Evolutionary conservation across 305 asterid genomes (phyloP).

Genomic region (Ruellia speciosa): DNA sequence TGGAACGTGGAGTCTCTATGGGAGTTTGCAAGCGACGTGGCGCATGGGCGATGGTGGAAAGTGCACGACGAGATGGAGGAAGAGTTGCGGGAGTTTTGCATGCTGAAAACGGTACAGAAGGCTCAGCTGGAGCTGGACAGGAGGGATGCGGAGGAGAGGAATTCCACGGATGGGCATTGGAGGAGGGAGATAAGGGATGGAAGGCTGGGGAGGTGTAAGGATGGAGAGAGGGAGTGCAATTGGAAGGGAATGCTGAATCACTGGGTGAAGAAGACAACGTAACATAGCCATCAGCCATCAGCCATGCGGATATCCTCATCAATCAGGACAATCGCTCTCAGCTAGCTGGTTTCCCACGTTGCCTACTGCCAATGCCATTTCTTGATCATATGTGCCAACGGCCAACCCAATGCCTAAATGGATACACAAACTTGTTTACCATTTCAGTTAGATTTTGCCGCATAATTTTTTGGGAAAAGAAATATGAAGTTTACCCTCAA

Average conservation of each 20-base stretch:
- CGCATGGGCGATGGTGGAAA: conserved; percentile 61
- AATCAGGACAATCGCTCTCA: no score
- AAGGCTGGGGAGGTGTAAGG: conserved; percentile 39
- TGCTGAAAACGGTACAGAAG: conserved; percentile 55
- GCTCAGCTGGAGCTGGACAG: conserved; percentile 54
- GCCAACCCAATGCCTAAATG: no score
- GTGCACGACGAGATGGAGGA: conserved; percentile 66
- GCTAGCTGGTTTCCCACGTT: no score
- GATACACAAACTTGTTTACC: no score
- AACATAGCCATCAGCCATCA: no score
- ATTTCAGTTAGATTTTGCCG: no score
- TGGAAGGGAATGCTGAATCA: conserved; percentile 68
- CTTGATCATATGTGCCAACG: no score
- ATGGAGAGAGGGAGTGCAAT: conserved; percentile 33
- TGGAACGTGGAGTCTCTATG: conserved; percentile 42
- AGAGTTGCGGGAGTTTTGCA: conserved; percentile 44
- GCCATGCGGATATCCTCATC: no score
- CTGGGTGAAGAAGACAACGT: conserved; percentile 41
- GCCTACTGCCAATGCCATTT: no score
- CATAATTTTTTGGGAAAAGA: no score
- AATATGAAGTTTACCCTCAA: no score
- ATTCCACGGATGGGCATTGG: conserved; percentile 60
- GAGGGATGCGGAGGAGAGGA: conserved; percentile 46
- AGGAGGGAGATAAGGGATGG: conserved; percentile 40
- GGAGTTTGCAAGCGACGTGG: conserved; percentile 57